Percentiles rank a stretch among this genome's conserved stretches.
Evolutionary conservation across 345 rosid genomes (phyloP).

Genomic region (Chamaenerion angustifolium): DNA sequence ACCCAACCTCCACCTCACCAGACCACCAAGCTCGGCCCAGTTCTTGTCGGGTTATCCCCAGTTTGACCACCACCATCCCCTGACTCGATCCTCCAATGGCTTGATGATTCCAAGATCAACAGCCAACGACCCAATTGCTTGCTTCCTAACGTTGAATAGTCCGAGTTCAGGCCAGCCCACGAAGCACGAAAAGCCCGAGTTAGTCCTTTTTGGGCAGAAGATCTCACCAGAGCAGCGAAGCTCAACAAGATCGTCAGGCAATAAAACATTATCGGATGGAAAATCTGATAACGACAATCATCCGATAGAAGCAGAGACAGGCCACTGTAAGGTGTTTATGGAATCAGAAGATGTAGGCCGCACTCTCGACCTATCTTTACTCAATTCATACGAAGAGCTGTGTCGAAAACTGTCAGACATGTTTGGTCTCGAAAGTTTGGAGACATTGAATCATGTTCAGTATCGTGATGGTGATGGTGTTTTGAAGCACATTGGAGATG

Average conservation of each 20-base stretch:
- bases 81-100: constrained; percentile 12
- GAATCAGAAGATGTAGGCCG: constrained; percentile 79
- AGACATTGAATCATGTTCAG: no score
- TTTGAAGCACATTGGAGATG: constrained; percentile 48
- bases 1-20: constrained; percentile 46
- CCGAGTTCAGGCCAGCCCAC: constrained; percentile 16
- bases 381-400: constrained; percentile 73
- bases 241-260: constrained; percentile 5
- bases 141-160: constrained; percentile 32
- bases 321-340: constrained; percentile 82
- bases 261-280: no score
- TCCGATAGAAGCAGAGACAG: constrained; percentile 27
- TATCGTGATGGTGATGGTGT: constrained; percentile 30
- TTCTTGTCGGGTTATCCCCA: constrained; percentile 23
- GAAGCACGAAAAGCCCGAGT: constrained; percentile 17
- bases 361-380: constrained; percentile 57
- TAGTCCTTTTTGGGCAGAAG: constrained; percentile 50
- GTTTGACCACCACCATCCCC: constrained; percentile 16
- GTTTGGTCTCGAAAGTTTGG: constrained; percentile 42
- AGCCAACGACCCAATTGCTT: constrained; percentile 25
- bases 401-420: constrained; percentile 48
- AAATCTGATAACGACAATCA: no score
- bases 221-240: constrained; percentile 37
- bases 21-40: constrained; percentile 19
- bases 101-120: no score